Evolutionary conservation across 371 early-diverging fungal genomes (phyloP).

Genomic region (Synchytrium microbalum): DNA sequence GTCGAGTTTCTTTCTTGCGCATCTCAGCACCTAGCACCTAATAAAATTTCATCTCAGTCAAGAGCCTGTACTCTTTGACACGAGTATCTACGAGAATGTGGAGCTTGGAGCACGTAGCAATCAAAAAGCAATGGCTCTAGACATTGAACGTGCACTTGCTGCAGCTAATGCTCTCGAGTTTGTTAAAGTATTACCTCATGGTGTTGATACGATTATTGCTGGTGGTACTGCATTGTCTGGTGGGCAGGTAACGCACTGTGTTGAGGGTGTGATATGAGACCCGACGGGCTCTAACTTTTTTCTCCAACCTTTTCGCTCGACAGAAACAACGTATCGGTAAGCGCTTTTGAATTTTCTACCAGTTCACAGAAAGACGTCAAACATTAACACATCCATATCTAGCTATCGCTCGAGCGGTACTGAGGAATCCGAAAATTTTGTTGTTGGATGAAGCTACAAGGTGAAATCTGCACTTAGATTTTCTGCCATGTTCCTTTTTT

Average conservation of each 20-base stretch:
- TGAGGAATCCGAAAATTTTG: constrained; percentile 76
- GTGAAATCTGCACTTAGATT: constrained; percentile 65
- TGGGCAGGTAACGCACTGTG: constrained; percentile 31
- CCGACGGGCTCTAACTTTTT: not conserved
- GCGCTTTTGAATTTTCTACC: too few species aligned
- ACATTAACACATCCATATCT: too few species aligned
- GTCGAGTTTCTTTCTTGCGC: too few species aligned
- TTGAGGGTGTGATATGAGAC: not conserved
- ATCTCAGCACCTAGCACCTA: not conserved
- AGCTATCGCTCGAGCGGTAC: constrained; percentile 66
- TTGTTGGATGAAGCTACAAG: constrained; percentile 96
- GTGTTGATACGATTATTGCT: constrained; percentile 60
- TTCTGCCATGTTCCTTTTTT: not conserved
- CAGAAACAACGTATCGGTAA: constrained; percentile 47
- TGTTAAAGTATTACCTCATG: constrained; percentile 59
- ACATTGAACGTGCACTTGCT: constrained; percentile 47
- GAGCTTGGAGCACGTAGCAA: constrained; percentile 38
- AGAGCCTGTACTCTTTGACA: constrained; percentile 40
- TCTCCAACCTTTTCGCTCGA: too few species aligned
- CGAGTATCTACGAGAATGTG: constrained; percentile 54
- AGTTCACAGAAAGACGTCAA: too few species aligned
- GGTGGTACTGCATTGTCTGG: constrained; percentile 51
- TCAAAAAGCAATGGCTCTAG: not conserved
- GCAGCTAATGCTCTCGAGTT: constrained; percentile 66
- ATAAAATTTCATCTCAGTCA: constrained; percentile 22